Base-by-base conservation (phyloP, 495 filamentous ascomycete genomes). In the Tetracladium setigerum region DNA sequence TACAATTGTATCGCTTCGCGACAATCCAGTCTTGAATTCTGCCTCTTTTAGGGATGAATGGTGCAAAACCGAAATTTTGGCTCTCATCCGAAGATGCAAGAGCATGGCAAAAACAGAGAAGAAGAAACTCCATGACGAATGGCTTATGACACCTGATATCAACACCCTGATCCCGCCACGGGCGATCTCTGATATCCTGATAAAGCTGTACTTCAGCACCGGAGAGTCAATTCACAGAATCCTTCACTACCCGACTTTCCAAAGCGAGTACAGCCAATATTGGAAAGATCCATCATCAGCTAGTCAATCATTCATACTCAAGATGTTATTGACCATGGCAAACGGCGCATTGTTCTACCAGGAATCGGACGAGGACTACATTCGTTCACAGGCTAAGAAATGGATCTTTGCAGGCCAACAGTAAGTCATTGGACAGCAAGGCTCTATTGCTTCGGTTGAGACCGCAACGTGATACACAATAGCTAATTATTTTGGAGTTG, bases 311-410 rank as follows among this genome's bases (percentile, higher is more conserved):
- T 84, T 84, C 48, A 54, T 79, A 1, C 65, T 79, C 2, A 79
- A 81, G 47, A 55, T 87, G 4, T 71, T 85, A 47, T 59, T 87
- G 11, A 70, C 82, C n/a, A 69, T 85, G 56, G 77, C 81, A 9
- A 78, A 81, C 47, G 81, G 81, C 2, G 52, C 69, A 15, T 70
- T 71, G 55, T 70, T 72, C 17, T 76, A 83, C 42, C 78, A 79
- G 41, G 49, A 37, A 4, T n/a, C 30, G 17, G 68, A 72, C 5
- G 50, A 42, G 0, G 65, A 62, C 33, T 59, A 70, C 19, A 60
- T 72, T 18, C 74, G 79, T 19, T 64, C 62, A 9, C 72, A 67
- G 4, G 78, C 77, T 0, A 59, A 74, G 15, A 67, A 74, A 50
- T 87, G 83, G 83, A 68, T 83, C 2, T 69, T 77, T 30, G 76